phyloP scores from a whole-genome alignment of 176 grass and related monocot genomes.

The Melocanna baccifera region DNA sequence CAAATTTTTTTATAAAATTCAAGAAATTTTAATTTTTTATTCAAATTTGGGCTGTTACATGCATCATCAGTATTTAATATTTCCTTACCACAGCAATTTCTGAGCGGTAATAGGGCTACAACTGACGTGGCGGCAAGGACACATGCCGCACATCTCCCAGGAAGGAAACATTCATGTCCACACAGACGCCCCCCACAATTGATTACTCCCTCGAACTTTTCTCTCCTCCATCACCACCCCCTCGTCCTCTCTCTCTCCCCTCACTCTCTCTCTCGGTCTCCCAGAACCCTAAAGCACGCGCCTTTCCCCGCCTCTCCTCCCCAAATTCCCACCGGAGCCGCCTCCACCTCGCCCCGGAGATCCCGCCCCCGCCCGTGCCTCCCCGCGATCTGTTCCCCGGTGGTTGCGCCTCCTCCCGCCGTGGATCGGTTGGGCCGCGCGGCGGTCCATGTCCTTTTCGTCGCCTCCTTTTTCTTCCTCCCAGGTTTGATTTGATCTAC shows the following conservation, averaged over 20 bases:
- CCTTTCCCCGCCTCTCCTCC: slow-evolving; percentile 24
- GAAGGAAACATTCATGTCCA: slow-evolving; percentile 31
- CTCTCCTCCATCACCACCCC: not conserved
- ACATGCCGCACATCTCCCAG: not conserved
- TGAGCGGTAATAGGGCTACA: not conserved
- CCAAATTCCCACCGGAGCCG: slow-evolving; percentile 27
- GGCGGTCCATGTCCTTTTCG: not conserved
- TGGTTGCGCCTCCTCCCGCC: not conserved
- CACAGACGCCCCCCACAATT: slow-evolving; percentile 1
- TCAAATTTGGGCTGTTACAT: too few relatives aligned
- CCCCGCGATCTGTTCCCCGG: not conserved
- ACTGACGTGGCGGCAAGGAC: slow-evolving; percentile 29
- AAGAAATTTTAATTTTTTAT: too few relatives aligned
- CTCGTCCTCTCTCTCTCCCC: not conserved
- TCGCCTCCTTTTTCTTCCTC: not conserved
- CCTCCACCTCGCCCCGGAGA: not conserved
- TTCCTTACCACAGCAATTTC: not conserved
- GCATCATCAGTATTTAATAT: not conserved
- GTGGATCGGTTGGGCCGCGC: slow-evolving; percentile 1
- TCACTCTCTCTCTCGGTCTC: not conserved
- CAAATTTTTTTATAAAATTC: too few relatives aligned
- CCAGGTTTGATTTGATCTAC: slow-evolving; percentile 2
- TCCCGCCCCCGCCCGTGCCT: not conserved
- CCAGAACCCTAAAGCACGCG: slow-evolving; percentile 46
- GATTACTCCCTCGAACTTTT: slow-evolving; percentile 28